These are phyloP conservation scores for Pleurotus eryngii DNA, from an alignment of 768 basidiomycete species.

Conservation along the genomic window DNA sequence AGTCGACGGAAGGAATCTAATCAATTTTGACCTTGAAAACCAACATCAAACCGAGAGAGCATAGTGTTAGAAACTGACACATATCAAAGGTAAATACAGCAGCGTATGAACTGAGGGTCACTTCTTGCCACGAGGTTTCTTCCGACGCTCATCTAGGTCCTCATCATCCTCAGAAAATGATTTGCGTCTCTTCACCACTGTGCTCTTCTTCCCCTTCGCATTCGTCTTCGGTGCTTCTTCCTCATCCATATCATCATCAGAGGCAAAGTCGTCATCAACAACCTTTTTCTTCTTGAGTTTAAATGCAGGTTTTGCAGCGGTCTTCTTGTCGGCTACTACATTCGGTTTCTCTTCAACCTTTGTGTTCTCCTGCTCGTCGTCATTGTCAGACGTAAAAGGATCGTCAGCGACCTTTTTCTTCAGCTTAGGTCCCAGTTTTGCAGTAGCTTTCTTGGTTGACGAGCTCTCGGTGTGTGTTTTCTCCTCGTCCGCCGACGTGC, in stretches of 20 bases:
- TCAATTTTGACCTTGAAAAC: neutral
- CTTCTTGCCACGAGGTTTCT: slow-evolving; percentile 10
- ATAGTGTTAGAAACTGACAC: neutral
- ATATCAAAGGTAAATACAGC: no score
- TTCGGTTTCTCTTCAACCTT: slow-evolving; percentile 15
- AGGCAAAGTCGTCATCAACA: slow-evolving; percentile 57
- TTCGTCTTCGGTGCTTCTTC: slow-evolving; percentile 15
- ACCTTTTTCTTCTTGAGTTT: slow-evolving; percentile 50
- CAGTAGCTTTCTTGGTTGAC: neutral
- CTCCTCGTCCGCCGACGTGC: neutral
- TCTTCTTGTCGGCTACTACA: neutral
- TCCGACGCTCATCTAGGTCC: slow-evolving; percentile 20
- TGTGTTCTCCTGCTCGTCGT: slow-evolving; percentile 17
- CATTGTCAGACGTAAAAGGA: slow-evolving; percentile 58
- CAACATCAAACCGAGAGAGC: neutral
- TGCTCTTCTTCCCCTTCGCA: slow-evolving; percentile 8
- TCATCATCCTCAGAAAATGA: slow-evolving; percentile 17
- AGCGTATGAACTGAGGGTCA: neutral
- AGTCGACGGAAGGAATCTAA: neutral
- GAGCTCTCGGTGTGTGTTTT: neutral
- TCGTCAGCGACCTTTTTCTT: slow-evolving; percentile 51
- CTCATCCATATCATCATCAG: slow-evolving; percentile 36
- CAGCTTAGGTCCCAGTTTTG: slow-evolving; percentile 38
- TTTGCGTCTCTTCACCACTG: slow-evolving; percentile 7
- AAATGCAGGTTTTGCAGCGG: slow-evolving; percentile 32